Evolutionary conservation across 352 stramenopile species (phyloP), one percentile per base, ranked within the genome.

Genomic region (Phytopythium ostracodes): DNA sequence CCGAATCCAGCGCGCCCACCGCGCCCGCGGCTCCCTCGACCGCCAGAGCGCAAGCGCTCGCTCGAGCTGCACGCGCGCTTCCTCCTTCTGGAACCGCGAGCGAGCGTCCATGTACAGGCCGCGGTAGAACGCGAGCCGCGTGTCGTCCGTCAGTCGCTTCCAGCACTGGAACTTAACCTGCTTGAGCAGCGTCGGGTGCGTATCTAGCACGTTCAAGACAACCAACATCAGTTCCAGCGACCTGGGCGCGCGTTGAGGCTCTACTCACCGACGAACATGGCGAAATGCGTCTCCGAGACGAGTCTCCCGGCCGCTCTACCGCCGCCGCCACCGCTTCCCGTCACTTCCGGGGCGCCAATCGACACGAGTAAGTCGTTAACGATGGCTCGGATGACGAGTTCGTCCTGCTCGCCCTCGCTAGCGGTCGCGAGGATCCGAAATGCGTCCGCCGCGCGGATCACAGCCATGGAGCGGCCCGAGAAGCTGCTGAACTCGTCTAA

Each of bases 121-220:
- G 36, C 67, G 72, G 50, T 82, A 88, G 63, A 81, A 88, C 2
- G 61, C 46, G 2, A 90, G 68, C 0, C 78, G 76, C 56, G 72
- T 87, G 59, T 90, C 81, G 49, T 88, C 81, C 0, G 79, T 84
- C 7, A 90, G 60, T 5, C 76, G 72, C 14, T 71, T 67, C 77
- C 77, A 90, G 56, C 75, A 84, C 22, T 78, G 65, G 11, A 50
- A 62, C 47, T 72, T 76, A 20, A 90, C 15, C 0, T 63, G 52
- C 14, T 64, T 33, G 2, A 76, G 46, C 17, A 89, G 42, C 51
- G 69, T 62, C 40, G 64, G 68, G 31, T 73, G 68, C 1, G 47
- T 47, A 20, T 55, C 43, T 49, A 65, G 14, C 44, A 42, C 31
- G 14, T 36, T 15, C 4, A 33, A 10, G 40, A 25, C 12, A 14